Base-by-base conservation (phyloP, 129 eudicot species). In the Ambrosia trifida region DNA sequence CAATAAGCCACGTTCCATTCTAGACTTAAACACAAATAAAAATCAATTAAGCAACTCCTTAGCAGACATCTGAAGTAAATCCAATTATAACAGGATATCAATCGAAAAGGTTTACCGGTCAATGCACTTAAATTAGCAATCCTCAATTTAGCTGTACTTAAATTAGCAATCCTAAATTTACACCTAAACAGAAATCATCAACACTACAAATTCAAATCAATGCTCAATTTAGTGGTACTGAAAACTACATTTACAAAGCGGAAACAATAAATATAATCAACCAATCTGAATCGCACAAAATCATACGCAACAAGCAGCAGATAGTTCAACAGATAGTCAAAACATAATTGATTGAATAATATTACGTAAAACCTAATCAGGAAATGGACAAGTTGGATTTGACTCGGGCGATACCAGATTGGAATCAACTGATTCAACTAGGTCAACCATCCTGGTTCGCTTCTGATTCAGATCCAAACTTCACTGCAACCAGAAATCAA, bases 351-450 rank as follows among this genome's bases (percentile, higher is more conserved):
- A n/a, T n/a, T n/a, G n/a, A n/a, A n/a, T n/a, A n/a, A n/a, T n/a
- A n/a, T n/a, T n/a, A n/a, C n/a, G n/a, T 31, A 91, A 24, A 0
- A 84, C 96, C 72, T 91, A 94, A 69, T 91, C 96, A 0, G 96
- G 96, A 59, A 91, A 90, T 30, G 80, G 84, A 11, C 80, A 38
- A 7, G 2, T 5, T 5, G 66, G 16, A 65, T 77, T 70, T 45
- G 75, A 45, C 65, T 75, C 85, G 41, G 64, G 62, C 38, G 77
- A 58, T 31, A 41, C 58, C 36, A 35, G 45, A 44, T 46, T 68
- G 3, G 49, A 47, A 68, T 68, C 73, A 32, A 64, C 69, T 52
- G 63, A 32, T 31, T 50, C 62, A 28, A 68, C 19, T 32, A 43
- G 62, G 62, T 68, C 73, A 68, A 58, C 67, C 66, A 31, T 57